These are phyloP conservation scores for Plectosphaerella plurivora DNA, from an alignment of 2,329 filamentous ascomycete species.

Conservation along the genomic window DNA sequence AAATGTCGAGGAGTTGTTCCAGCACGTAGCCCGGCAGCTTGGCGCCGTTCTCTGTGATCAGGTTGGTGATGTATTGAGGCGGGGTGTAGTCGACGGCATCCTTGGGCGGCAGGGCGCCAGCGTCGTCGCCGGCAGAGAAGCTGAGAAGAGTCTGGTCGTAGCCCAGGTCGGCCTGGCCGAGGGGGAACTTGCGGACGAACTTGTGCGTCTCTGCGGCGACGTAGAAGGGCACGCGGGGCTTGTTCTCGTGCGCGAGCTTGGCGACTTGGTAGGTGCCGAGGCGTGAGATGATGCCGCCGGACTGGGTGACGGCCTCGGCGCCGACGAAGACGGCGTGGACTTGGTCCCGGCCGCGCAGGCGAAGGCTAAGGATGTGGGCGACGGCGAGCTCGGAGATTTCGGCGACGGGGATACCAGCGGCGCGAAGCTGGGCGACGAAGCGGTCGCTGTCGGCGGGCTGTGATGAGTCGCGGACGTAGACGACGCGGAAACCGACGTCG, in stretches of 20 bases:
- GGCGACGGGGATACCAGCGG: conserved; percentile 75
- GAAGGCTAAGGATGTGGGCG: conserved; percentile 65
- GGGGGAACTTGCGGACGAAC: conserved; percentile 82
- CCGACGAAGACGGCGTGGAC: conserved; percentile 66
- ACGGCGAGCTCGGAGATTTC: conserved; percentile 56
- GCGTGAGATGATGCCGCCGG: conserved; percentile 86
- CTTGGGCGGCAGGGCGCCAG: conserved; percentile 39
- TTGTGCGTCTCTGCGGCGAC: conserved; percentile 96
- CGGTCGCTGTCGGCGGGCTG: conserved; percentile 58
- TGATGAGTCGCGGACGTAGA: conserved; percentile 66
- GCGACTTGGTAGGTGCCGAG: conserved; percentile 86
- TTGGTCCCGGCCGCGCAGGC: conserved; percentile 23
- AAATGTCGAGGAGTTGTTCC: conserved; percentile 65
- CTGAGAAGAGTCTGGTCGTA: conserved; percentile 73
- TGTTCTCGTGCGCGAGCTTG: conserved; percentile 63
- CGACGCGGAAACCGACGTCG: conserved; percentile 71
- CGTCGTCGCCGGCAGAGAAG: conserved; percentile 54
- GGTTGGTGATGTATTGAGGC: conserved; percentile 63
- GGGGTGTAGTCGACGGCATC: conserved; percentile 70
- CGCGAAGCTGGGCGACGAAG: conserved; percentile 67
- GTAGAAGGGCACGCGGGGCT: conserved; percentile 67
- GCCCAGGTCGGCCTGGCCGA: conserved; percentile 76
- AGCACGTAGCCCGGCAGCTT: conserved; percentile 66
- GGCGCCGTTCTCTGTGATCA: conserved; percentile 73
- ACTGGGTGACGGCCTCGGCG: conserved; percentile 86